Conservation (phyloP, 2,329 filamentous ascomycete species). For the Verticillium albo-atrum region DNA sequence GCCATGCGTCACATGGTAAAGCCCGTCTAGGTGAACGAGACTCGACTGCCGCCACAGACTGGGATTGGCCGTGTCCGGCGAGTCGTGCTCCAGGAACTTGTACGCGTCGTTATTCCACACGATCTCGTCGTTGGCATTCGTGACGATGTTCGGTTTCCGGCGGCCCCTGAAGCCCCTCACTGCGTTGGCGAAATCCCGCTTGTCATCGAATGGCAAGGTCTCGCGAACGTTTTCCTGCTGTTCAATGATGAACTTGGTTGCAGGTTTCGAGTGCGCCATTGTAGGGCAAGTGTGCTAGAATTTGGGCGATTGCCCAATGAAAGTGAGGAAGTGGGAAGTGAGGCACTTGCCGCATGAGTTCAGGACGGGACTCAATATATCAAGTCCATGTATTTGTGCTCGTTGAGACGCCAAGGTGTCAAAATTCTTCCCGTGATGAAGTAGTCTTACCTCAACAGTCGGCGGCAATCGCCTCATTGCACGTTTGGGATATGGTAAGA, state of each 20-base stretch:
- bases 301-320: too few relatives aligned
- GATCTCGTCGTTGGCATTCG: not conserved
- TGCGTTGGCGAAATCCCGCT: not conserved
- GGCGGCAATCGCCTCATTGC: too few relatives aligned
- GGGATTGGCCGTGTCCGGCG: slow-evolving; percentile 8
- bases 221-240: not conserved
- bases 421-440: too few relatives aligned
- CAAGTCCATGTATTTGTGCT: too few relatives aligned
- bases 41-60: slow-evolving; percentile 12
- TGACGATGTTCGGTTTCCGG: not conserved
- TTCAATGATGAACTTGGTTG: not conserved
- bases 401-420: too few relatives aligned
- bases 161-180: not conserved
- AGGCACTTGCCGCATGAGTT: too few relatives aligned
- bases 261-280: not conserved
- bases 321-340: too few relatives aligned
- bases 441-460: too few relatives aligned
- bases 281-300: not conserved
- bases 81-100: slow-evolving; percentile 8
- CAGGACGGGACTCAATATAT: too few relatives aligned
- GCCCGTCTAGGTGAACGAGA: slow-evolving; percentile 14
- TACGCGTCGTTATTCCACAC: slow-evolving; percentile 21
- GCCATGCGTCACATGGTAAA: slow-evolving; percentile 26
- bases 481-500: too few relatives aligned
- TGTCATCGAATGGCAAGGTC: not conserved